Evolutionary conservation across 2,329 filamentous ascomycete genomes (phyloP), one percentile per base, ranked within the genome.

Genomic region (Aureobasidium leucospermi): DNA sequence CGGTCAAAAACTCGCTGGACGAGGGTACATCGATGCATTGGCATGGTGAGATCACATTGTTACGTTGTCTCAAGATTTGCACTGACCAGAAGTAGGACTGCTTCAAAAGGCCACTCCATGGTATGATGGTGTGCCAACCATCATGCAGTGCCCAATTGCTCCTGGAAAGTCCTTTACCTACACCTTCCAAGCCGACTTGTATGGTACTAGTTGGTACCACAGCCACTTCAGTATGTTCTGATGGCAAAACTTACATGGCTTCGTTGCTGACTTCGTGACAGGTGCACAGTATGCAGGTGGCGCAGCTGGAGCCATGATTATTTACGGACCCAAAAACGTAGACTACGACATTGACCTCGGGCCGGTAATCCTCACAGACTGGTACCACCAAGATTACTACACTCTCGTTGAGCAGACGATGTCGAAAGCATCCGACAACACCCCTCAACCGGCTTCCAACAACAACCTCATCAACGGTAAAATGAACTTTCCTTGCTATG

Each of bases 11-110:
- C 67, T 64, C 73, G 36, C 43, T 76, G 68, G 67, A 75, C 62
- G 85, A 86, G 62, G 82, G 82, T 34, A 85, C 82, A 15, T 76
- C 76, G 15, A 78, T 85, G n/a, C 83, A 85, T 65, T 85, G 78
- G 71, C 84, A 86, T 64, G 85, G 83, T 63, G 29, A 53, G 23
- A 73, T 86, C 16, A 28, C 55, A 62, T 59, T 34, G 59, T 53
- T n/a, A 29, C 42, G 29, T 62, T 2, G 19, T 57, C 31, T 46
- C 11, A 8, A 29, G 13, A 3, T 5, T 4, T 10, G 8, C 11
- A 11, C 41, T 56, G 23, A 56, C 16, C 23, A n/a, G 11, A 28
- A 3, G 8, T 19, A 57, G 53, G 53, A 11, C 34, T 57, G 19
- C 70, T 73, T 32, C 76, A 77, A 63, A 80, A 78, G 80, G 8